Evolutionary conservation across 2,329 filamentous ascomycete species (phyloP).

Genomic region (Tolypocladium endophyticum): DNA sequence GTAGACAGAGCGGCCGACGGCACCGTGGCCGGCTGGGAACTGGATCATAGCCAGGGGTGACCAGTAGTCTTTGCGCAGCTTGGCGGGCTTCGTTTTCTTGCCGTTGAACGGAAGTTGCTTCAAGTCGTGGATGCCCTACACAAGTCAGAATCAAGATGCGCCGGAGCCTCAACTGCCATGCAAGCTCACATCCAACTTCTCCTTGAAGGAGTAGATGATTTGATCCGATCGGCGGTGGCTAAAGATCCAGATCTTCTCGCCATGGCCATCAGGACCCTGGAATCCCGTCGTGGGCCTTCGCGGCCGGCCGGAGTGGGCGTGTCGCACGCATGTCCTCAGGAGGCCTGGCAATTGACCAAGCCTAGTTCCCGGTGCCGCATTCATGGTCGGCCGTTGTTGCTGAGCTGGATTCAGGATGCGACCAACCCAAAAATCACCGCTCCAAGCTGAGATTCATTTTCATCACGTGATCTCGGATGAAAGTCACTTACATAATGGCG

Average conservation of each 20-base stretch:
- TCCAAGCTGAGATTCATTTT: conserved; percentile 1
- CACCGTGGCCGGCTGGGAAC: conserved; percentile 40
- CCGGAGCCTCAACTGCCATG: not conserved
- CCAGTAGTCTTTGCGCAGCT: conserved; percentile 60
- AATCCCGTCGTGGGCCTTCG: conserved; percentile 13
- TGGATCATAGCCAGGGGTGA: conserved; percentile 47
- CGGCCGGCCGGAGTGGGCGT: conserved; percentile 17
- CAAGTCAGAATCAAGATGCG: not conserved
- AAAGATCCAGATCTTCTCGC: conserved; percentile 49
- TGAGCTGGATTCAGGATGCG: conserved; percentile 3
- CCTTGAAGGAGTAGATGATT: conserved; percentile 40
- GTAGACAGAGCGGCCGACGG: conserved; percentile 47
- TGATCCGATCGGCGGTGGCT: conserved; percentile 38
- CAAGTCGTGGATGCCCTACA: conserved; percentile 31
- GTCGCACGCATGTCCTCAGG: conserved; percentile 30
- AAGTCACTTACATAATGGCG: conserved; percentile 3
- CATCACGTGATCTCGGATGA: conserved; percentile 12
- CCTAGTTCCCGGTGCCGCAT: conserved; percentile 20
- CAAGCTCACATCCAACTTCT: conserved; percentile 34
- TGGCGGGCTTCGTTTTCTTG: conserved; percentile 54
- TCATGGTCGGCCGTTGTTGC: conserved; percentile 22
- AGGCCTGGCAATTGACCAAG: conserved; percentile 32
- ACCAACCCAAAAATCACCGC: conserved; percentile 7
- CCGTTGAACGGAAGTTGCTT: conserved; percentile 54
- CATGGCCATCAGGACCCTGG: conserved; percentile 29